A percentile compares a stretch with the other conserved stretches of the same genome.
Evolutionary conservation across 768 basidiomycete genomes (phyloP).

Genomic region (Pleurotus sapidus): DNA sequence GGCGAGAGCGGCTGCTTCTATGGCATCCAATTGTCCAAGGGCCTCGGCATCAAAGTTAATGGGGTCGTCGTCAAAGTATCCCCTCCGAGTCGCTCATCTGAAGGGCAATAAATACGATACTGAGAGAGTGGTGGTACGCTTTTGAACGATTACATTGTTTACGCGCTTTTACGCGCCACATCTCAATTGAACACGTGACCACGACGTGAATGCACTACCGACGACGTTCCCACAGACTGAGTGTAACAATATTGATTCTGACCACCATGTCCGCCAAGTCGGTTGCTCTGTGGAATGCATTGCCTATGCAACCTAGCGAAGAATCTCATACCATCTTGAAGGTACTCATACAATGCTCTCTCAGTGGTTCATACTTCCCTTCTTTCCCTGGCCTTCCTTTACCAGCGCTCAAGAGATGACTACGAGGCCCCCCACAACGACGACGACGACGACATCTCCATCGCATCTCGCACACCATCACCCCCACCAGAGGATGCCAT

Average conservation of each 20-base stretch:
- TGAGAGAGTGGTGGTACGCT: neutral
- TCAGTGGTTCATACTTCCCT: slow-evolving; percentile 50
- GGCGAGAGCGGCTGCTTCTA: slow-evolving; percentile 52
- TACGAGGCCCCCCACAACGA: slow-evolving; percentile 40
- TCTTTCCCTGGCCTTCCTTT: slow-evolving; percentile 40
- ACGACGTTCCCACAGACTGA: too few relatives aligned
- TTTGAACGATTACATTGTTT: neutral
- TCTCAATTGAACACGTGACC: slow-evolving; percentile 9
- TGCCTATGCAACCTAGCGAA: slow-evolving; percentile 40
- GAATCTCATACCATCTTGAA: slow-evolving; percentile 37
- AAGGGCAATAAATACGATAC: neutral
- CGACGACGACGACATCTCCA: slow-evolving; percentile 68
- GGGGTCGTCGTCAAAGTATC: slow-evolving; percentile 63
- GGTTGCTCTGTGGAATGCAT: slow-evolving; percentile 73
- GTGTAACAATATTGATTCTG: neutral
- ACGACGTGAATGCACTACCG: neutral
- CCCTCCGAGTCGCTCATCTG: slow-evolving; percentile 75
- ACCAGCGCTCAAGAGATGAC: slow-evolving; percentile 65
- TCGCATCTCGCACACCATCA: slow-evolving; percentile 78
- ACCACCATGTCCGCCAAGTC: slow-evolving; percentile 57
- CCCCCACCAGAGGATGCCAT: slow-evolving; percentile 47
- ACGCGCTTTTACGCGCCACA: neutral
- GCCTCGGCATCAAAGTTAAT: slow-evolving; percentile 52
- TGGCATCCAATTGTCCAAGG: slow-evolving; percentile 61
- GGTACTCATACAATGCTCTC: slow-evolving; percentile 60